Evolutionary conservation across 192 early-diverging fungal species (phyloP).

Genomic region (Backusella parvicylindrica): DNA sequence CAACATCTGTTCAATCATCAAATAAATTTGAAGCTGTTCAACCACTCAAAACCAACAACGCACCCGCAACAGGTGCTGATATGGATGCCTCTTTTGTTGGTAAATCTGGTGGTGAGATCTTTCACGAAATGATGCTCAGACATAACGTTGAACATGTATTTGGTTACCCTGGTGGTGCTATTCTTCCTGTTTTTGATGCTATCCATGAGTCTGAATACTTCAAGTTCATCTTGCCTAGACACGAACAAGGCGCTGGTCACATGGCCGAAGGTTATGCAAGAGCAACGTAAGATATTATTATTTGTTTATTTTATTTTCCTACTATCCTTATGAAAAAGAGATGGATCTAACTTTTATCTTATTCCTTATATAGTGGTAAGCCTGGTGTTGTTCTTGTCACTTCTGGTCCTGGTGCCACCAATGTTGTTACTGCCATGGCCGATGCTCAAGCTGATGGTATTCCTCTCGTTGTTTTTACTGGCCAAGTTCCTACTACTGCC

Average conservation of each 20-base stretch:
- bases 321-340: neutral
- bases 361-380: slow-evolving; percentile 58
- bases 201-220: slow-evolving; percentile 96
- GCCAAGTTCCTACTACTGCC: slow-evolving; percentile 88
- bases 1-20: neutral
- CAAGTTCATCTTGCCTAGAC: slow-evolving; percentile 93
- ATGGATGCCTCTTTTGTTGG: slow-evolving; percentile 88
- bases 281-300: slow-evolving; percentile 57
- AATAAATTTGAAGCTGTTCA: neutral
- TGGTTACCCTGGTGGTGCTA: slow-evolving; percentile 98
- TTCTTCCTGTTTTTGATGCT: slow-evolving; percentile 97
- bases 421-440: slow-evolving; percentile 96
- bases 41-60: slow-evolving; percentile 2
- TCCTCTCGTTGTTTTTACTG: slow-evolving; percentile 93
- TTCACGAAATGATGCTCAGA: slow-evolving; percentile 98
- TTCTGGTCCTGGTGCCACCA: slow-evolving; percentile 95
- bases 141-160: slow-evolving; percentile 93
- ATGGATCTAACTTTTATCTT: slow-evolving; percentile 17
- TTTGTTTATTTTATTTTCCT: neutral
- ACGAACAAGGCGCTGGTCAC: slow-evolving; percentile 98
- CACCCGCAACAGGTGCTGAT: neutral
- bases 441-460: slow-evolving; percentile 94
- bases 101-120: slow-evolving; percentile 96
- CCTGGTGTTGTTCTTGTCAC: slow-evolving; percentile 75
- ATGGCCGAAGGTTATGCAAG: slow-evolving; percentile 98